Evolutionary conservation across 257 asterid species (phyloP), one percentile per base, ranked within the genome.

Genomic region (Voacanga thouarsii): DNA sequence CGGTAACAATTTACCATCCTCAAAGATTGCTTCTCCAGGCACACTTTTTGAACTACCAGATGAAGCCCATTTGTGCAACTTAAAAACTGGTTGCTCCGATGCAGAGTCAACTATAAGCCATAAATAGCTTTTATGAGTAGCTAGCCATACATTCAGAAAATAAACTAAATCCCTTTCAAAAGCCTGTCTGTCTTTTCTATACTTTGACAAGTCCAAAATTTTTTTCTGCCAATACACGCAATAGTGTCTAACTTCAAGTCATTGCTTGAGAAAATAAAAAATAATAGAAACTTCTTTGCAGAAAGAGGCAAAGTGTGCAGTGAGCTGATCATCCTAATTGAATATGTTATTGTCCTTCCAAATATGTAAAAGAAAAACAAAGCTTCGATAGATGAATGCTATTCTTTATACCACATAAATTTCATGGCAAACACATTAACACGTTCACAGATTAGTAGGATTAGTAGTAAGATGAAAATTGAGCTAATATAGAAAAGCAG

Each of bases 11-110:
- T 83, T 85, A 71, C 83, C 96, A 85, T 87, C 92, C 60, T 83
- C 88, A 14, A 63, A 78, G 79, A 85, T 86, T 60, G 86, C 84
- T 80, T 82, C 88, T 77, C 50, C 82, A 4, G 82, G 45, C 72
- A 33, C 44, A 83, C 85, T 80, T 71, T 82, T 89, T 55, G 85
- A 79, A 80, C 80, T 82, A 76, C 84, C 83, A 56, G 90, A 83
- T 19, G 89, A 78, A 44, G 83, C 86, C 98, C 98, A 92, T 84
- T 89, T 91, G 88, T 87, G 78, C 88, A 94, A 80, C 37, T 75
- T 82, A 85, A 94, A 88, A 79, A 41, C 87, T 0, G 91, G 88
- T 60, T 81, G 65, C 72, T 83, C 91, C 12, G 21, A 24, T 37
- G 51, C 59, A 10, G 75, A 70, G 24, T 78, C 87, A 77, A 74